Evolutionary conservation across 352 stramenopile species (phyloP), one percentile per base, ranked within the genome.

Genomic region (Elongisporangium anandrum): DNA sequence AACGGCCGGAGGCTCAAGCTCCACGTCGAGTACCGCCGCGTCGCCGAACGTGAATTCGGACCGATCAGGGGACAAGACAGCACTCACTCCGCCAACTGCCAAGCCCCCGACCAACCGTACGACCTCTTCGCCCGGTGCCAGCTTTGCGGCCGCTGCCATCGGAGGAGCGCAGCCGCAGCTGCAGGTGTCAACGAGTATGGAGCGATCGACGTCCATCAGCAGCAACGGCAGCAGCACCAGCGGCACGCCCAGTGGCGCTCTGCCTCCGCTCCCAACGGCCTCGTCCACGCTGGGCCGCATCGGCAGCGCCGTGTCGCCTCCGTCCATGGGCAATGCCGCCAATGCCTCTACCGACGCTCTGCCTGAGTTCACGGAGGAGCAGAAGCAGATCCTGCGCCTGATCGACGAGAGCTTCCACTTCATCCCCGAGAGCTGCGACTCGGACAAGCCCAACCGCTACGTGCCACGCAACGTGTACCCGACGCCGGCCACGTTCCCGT

Each of bases 401-500:
- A 90, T 92, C 56, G 85, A 95, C 66, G 82, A 92, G 64, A 93
- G 89, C 53, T 98, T 98, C 78, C 80, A 92, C 54, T 96, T 97
- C 67, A 93, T 96, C 51, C 93, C 95, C 9, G 85, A 88, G 54
- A 84, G 69, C 61, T 77, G 79, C 52, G 95, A 99, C 65, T 97
- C 86, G 21, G 91, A 98, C 62, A 92, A 91, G 68, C 71, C 73
- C 34, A 95, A 90, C 56, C 82, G 83, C 47, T 99, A 99, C 70
- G 85, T 95, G 22, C 96, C 96, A 26, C 88, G 94, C 22, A 99
- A 99, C 69, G 78, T 96, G 48, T 99, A 99, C 77, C 84, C 90
- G 58, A 96, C 87, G 5, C 95, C 92, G 2, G 70, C 88, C 38
- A 87, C 87, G 29, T 98, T 98, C 66, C 92, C 96, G 50, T 79